Evolutionary conservation across 345 rosid species (phyloP).

Genomic region (Acer negundo): DNA sequence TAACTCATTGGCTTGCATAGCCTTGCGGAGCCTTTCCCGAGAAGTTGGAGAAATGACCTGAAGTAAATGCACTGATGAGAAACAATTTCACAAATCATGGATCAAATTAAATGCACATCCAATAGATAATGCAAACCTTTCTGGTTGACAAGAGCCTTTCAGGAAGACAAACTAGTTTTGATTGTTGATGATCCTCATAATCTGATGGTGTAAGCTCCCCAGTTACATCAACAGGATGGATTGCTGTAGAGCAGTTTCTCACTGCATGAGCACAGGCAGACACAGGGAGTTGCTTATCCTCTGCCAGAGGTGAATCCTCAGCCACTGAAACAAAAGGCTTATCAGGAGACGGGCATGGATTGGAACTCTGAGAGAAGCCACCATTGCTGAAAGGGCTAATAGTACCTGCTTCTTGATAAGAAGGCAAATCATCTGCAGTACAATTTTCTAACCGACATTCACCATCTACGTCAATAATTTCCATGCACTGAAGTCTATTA

Average conservation of each 20-base stretch:
- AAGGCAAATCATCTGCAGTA: slow-evolving; percentile 31
- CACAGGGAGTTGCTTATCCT: slow-evolving; percentile 26
- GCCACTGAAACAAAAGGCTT: slow-evolving; percentile 22
- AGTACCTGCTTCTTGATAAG: slow-evolving; percentile 27
- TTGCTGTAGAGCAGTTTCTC: slow-evolving; percentile 21
- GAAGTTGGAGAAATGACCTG: slow-evolving; percentile 86
- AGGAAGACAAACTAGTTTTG: slow-evolving; percentile 40
- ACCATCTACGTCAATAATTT: slow-evolving; percentile 19
- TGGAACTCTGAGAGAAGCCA: slow-evolving; percentile 23
- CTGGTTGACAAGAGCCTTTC: slow-evolving; percentile 63
- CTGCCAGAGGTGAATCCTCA: slow-evolving; percentile 23
- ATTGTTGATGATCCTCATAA: slow-evolving; percentile 21
- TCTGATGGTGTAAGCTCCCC: slow-evolving; percentile 25
- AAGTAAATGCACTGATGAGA: slow-evolving; percentile 26
- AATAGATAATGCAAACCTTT: slow-evolving; percentile 49
- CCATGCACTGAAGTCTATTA: slow-evolving; percentile 19
- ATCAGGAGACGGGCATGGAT: slow-evolving; percentile 24
- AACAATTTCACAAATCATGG: slow-evolving; percentile 10
- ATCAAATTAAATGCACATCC: not conserved
- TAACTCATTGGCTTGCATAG: slow-evolving; percentile 50
- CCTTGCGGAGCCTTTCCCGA: slow-evolving; percentile 65
- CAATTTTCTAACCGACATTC: slow-evolving; percentile 29
- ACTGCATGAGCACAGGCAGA: slow-evolving; percentile 29
- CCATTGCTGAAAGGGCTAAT: slow-evolving; percentile 28
- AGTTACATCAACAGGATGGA: slow-evolving; percentile 22